These are phyloP conservation scores for Besnoitia besnoiti DNA, from an alignment of 169 alveolate species.

Conservation along the genomic window DNA sequence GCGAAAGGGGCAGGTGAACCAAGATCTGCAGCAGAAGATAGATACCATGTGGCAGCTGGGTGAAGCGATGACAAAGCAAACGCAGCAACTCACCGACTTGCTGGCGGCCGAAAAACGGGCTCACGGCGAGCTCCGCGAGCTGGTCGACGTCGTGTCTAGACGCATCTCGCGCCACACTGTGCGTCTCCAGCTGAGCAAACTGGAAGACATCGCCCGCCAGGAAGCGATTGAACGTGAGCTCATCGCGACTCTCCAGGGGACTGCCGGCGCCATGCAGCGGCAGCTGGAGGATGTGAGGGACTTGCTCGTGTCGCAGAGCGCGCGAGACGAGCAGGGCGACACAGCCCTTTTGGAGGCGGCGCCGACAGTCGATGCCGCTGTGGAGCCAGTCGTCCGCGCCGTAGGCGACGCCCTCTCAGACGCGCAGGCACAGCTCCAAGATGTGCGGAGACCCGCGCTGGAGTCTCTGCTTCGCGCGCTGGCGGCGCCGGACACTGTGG, in stretches of 20 bases:
- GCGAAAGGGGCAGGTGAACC: background rate
- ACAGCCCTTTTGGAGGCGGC: background rate
- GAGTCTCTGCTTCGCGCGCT: background rate
- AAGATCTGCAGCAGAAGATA: background rate
- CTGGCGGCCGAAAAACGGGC: background rate
- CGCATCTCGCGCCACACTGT: background rate
- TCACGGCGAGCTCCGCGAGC: background rate
- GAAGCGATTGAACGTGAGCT: background rate
- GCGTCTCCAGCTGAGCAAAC: background rate
- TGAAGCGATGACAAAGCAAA: background rate
- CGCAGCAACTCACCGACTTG: background rate
- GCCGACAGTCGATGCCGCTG: background rate
- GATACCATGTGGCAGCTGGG: background rate
- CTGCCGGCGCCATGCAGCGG: background rate
- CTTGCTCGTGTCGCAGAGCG: background rate
- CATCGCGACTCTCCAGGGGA: background rate
- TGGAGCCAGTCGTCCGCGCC: background rate
- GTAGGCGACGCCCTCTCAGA: background rate
- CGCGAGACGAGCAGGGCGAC: background rate
- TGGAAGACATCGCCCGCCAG: background rate
- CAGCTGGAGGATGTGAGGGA: background rate
- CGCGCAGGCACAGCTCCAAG: background rate
- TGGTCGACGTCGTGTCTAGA: background rate
- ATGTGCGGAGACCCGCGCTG: background rate
- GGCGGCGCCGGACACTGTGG: background rate